phyloP scores from a whole-genome alignment of 2,329 filamentous ascomycete genomes.

The Cytospora piceicola region DNA sequence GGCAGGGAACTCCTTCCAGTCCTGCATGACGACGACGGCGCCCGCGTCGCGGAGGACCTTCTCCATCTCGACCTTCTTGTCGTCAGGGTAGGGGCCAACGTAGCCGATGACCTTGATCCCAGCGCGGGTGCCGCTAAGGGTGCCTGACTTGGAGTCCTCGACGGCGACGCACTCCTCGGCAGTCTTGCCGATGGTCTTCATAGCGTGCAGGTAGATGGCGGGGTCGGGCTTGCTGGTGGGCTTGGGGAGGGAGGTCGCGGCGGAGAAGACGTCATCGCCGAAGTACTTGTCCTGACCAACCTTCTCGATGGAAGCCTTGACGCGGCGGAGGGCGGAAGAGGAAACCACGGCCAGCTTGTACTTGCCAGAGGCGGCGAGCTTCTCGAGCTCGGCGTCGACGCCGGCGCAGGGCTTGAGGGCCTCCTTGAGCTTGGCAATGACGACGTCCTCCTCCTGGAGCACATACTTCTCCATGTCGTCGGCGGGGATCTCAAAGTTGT shows the following conservation, averaged over 20 bases:
- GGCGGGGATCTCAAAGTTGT: conserved; percentile 69
- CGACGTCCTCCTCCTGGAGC: conserved; percentile 75
- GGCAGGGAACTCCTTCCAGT: conserved; percentile 61
- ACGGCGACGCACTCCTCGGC: conserved; percentile 76
- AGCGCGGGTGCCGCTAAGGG: conserved; percentile 72
- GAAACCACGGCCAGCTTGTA: conserved; percentile 82
- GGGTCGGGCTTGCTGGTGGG: conserved; percentile 93
- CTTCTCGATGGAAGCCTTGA: conserved; percentile 77
- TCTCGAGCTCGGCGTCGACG: conserved; percentile 68
- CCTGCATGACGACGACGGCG: conserved; percentile 63
- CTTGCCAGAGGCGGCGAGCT: conserved; percentile 61
- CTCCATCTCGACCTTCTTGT: conserved; percentile 68
- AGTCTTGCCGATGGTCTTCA: conserved; percentile 72
- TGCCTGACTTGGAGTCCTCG: conserved; percentile 88
- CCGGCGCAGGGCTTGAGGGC: conserved; percentile 70
- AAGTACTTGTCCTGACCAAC: conserved; percentile 83
- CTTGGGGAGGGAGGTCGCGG: conserved; percentile 74
- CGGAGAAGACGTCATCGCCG: conserved; percentile 76
- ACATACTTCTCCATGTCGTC: conserved; percentile 78
- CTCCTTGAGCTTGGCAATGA: conserved; percentile 77
- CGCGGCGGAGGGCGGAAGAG: conserved; percentile 76
- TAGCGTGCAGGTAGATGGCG: conserved; percentile 80
- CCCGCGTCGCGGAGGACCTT: conserved; percentile 64
- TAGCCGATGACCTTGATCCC: conserved; percentile 83
- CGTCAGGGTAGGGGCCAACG: conserved; percentile 73